These are phyloP conservation scores for Wickerhamomyces ciferrii DNA, from an alignment of 805 yeast species.

Conservation along the genomic window DNA sequence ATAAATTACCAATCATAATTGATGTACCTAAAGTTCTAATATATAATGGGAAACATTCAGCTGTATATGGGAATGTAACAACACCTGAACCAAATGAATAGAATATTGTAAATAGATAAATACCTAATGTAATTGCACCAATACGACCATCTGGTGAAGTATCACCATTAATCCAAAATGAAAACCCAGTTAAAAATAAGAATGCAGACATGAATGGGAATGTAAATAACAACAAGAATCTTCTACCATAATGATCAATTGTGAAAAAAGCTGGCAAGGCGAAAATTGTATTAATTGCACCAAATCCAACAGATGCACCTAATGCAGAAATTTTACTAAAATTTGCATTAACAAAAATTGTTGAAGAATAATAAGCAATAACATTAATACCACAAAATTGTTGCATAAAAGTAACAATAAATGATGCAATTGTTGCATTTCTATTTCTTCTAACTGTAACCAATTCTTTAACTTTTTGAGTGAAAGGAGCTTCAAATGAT, in stretches of 20 bases:
- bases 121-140: conserved; percentile 67
- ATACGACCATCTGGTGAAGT: conserved; percentile 41
- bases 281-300: conserved; percentile 72
- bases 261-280: conserved; percentile 81
- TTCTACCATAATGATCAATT: conserved; percentile 74
- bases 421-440: conserved; percentile 75
- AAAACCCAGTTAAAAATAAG: conserved; percentile 59
- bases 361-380: conserved; percentile 79
- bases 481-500: conserved; percentile 40
- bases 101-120: conserved; percentile 65
- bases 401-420: conserved; percentile 84
- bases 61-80: conserved; percentile 84
- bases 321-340: conserved; percentile 58
- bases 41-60: conserved; percentile 77
- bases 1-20: conserved; percentile 67
- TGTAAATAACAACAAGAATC: conserved; percentile 50
- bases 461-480: conserved; percentile 47
- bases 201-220: conserved; percentile 64
- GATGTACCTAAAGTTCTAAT: conserved; percentile 80
- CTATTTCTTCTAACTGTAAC: conserved; percentile 74
- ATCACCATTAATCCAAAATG: conserved; percentile 59
- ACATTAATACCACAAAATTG: conserved; percentile 90
- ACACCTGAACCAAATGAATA: conserved; percentile 89
- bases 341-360: conserved; percentile 66
- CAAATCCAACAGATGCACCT: conserved; percentile 83